phyloP scores from a whole-genome alignment of 192 early-diverging fungal genomes.

The Entophlyctis helioformis region DNA sequence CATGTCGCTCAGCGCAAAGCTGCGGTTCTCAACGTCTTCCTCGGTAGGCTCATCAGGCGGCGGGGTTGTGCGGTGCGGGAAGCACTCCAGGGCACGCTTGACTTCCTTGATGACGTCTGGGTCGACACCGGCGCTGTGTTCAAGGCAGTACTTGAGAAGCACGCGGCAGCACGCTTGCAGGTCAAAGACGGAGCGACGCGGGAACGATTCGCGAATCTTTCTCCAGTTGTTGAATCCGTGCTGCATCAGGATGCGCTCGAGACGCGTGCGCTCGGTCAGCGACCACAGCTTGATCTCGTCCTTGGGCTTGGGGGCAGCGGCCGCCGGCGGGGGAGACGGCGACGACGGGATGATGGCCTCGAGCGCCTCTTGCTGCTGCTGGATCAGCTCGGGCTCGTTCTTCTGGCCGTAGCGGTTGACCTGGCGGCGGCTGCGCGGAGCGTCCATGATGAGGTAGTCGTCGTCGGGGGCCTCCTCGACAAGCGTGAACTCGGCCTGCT shows the following conservation, averaged over 20 bases:
- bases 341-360: not conserved
- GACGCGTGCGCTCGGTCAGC: conserved; percentile 29
- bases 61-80: no score
- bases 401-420: conserved; percentile 6
- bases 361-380: not conserved
- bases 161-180: conserved; percentile 22
- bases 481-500: conserved; percentile 59
- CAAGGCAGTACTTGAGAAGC: conserved; percentile 33
- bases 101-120: conserved; percentile 50
- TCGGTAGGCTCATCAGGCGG: no score
- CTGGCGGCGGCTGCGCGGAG: conserved; percentile 58
- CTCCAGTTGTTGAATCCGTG: conserved; percentile 47
- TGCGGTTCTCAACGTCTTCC: no score
- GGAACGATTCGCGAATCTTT: conserved; percentile 36
- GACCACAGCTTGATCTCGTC: conserved; percentile 31
- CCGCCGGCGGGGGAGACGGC: no score
- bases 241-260: conserved; percentile 43
- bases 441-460: conserved; percentile 51
- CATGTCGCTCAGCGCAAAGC: not conserved
- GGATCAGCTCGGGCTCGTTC: conserved; percentile 6
- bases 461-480: conserved; percentile 36
- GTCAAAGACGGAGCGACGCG: conserved; percentile 42
- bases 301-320: no score
- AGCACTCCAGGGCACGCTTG: conserved; percentile 24
- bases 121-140: conserved; percentile 39